Evolutionary conservation across 2,329 filamentous ascomycete genomes (phyloP).

Genomic region (Helotiales sp.): DNA sequence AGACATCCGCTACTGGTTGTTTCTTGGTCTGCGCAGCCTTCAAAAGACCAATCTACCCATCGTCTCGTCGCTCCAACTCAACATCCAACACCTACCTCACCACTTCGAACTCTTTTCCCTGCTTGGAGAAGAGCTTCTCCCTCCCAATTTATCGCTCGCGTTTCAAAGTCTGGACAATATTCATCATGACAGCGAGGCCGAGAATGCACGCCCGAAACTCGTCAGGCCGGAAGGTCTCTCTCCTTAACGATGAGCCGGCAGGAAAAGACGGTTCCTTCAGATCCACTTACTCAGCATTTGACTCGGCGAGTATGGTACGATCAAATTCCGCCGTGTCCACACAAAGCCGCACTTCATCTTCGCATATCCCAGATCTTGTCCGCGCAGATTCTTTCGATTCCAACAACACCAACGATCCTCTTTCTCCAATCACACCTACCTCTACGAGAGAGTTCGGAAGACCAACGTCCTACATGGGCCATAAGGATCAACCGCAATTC

Average conservation of each 20-base stretch:
- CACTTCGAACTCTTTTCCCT: background rate
- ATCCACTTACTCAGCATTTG: conserved; percentile 19
- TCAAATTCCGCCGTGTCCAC: conserved; percentile 47
- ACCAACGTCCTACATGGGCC: conserved; percentile 34
- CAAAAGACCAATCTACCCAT: background rate
- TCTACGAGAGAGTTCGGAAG: conserved; percentile 50
- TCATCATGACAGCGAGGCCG: conserved; percentile 31
- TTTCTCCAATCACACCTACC: conserved; percentile 61
- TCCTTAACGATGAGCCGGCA: conserved; percentile 60
- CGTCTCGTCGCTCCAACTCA: background rate
- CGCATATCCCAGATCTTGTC: conserved; percentile 55
- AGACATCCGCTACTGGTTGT: background rate
- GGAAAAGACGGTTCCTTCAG: conserved; percentile 31
- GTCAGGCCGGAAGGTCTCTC: conserved; percentile 61
- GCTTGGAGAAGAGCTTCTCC: background rate
- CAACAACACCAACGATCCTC: conserved; percentile 58
- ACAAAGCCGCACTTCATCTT: conserved; percentile 42
- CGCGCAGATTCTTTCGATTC: conserved; percentile 68
- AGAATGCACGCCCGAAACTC: conserved; percentile 62
- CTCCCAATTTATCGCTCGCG: background rate
- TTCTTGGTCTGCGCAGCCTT: background rate
- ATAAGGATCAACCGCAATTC: conserved; percentile 47
- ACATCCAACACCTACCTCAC: background rate
- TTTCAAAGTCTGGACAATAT: background rate
- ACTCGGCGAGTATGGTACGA: conserved; percentile 28